phyloP scores from a whole-genome alignment of 1,284 basidiomycete species.

The Irpex sp. region DNA sequence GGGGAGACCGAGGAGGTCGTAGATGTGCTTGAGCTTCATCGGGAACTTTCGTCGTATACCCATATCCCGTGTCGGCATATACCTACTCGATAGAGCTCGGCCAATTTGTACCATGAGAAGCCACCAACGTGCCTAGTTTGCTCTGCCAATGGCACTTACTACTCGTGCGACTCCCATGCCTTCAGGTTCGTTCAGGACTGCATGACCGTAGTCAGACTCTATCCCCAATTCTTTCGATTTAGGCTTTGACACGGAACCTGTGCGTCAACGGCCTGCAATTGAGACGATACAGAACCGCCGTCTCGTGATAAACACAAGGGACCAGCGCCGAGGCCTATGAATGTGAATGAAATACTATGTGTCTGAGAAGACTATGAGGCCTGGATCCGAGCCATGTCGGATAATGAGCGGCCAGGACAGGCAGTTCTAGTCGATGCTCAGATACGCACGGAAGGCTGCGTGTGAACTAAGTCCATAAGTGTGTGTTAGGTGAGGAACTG shows the following conservation, averaged over 20 bases:
- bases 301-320: not conserved
- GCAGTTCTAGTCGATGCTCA: not conserved
- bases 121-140: too few relatives aligned
- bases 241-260: not conserved
- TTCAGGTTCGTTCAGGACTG: too few relatives aligned
- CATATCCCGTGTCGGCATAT: not conserved
- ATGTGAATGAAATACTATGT: not conserved
- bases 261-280: not conserved
- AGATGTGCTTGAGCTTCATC: not conserved
- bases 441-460: not conserved
- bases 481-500: not conserved
- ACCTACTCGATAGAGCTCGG: not conserved
- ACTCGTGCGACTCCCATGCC: too few relatives aligned
- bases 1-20: slow-evolving; percentile 11
- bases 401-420: not conserved
- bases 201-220: too few relatives aligned
- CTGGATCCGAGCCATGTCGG: not conserved
- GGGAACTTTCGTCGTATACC: not conserved
- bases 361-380: not conserved
- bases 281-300: too few relatives aligned
- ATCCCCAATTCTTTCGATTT: not conserved
- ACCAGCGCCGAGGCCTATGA: not conserved
- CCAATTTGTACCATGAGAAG: not conserved
- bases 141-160: too few relatives aligned
- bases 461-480: not conserved